Base-by-base conservation (phyloP, 2,329 filamentous ascomycete genomes). In the Pseudocercospora ulei region DNA sequence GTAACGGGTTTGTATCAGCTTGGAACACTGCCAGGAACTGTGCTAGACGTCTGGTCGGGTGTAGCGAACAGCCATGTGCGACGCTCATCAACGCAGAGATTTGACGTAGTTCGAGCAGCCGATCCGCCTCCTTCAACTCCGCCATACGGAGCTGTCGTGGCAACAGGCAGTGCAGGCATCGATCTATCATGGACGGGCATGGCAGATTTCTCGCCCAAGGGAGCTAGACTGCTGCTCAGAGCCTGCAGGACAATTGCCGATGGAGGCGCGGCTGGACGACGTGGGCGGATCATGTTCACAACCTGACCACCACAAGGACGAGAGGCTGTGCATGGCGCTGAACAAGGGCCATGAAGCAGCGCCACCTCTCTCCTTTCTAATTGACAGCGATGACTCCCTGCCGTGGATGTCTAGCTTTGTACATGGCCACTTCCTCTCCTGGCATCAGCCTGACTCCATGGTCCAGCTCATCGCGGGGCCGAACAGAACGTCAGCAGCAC, bases 301-400 rank as follows among this genome's bases (percentile, higher is more conserved):
- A 47, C 19, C 37, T 47, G 23, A 35, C n/a, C n/a, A 41, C 33
- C 34, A 65, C 36, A 40, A 47, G 1, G 46, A 52, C 34, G 58
- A 60, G 4, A 45, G 51, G 17, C 54, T 68, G 23, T 65, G 57
- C 0, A 62, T 69, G 6, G 65, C 66, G 8, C 26, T 46, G 22
- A 54, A 67, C 51, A 68, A 67, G 53, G 65, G 64, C 43, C 60
- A 61, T 36, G 66, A 69, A 50, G 60, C 65, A 3, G 67, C 65
- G 57, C 62, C 63, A 30, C 68, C 69, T 43, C 55, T 69, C 1
- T 66, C 63, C 22, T 68, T 65, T 50, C 53, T 70, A n/a, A 63
- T 68, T 38, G 61, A 68, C 35, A 48, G 65, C 47, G 69, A 68
- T 50, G 44, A 66, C 38, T 29, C 44, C 17, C 61, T 59, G 3